Percentiles rank a stretch among this genome's conserved stretches.
phyloP scores from a whole-genome alignment of 202 grass and related monocot genomes.

The Schoenoplectus triqueter region DNA sequence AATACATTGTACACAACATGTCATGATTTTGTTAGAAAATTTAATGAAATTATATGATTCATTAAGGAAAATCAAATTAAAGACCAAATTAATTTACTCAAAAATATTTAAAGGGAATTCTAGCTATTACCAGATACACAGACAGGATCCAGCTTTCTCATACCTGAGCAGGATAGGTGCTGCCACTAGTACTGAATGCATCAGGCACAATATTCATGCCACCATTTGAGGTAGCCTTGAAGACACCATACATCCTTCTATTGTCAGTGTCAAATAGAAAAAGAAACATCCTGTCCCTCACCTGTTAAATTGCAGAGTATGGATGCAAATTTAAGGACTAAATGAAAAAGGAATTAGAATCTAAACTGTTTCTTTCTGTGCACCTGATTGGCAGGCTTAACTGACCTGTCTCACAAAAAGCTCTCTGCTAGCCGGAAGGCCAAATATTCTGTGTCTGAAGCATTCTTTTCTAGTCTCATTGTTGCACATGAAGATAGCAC shows the following conservation, averaged over 20 bases:
- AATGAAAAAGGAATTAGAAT: neutral
- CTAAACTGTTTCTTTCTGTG: neutral
- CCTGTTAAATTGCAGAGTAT: constrained; percentile 25
- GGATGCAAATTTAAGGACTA: neutral
- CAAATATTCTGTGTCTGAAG: constrained; percentile 46
- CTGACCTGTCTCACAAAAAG: constrained; percentile 44
- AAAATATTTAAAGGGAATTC: constrained; percentile 6
- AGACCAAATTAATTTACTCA: constrained; percentile 1
- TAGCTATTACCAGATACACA: constrained; percentile 10
- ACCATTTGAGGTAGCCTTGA: constrained; percentile 56
- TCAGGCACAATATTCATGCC: constrained; percentile 48
- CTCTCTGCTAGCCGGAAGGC: constrained; percentile 46
- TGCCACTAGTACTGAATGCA: constrained; percentile 24
- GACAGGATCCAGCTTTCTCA: neutral
- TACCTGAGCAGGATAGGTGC: constrained; percentile 67
- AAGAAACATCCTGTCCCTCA: constrained; percentile 59
- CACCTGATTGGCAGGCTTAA: constrained; percentile 1
- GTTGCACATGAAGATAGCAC: constrained; percentile 82
- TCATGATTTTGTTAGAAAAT: constrained; percentile 3
- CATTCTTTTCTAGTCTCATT: constrained; percentile 48
- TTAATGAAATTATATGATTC: neutral
- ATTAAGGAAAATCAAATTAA: constrained; percentile 13
- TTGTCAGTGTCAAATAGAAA: constrained; percentile 66
- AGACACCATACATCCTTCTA: constrained; percentile 61
- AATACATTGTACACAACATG: neutral